These are phyloP conservation scores for Globisporangium polare DNA, from an alignment of 352 stramenopile species.

Conservation along the genomic window DNA sequence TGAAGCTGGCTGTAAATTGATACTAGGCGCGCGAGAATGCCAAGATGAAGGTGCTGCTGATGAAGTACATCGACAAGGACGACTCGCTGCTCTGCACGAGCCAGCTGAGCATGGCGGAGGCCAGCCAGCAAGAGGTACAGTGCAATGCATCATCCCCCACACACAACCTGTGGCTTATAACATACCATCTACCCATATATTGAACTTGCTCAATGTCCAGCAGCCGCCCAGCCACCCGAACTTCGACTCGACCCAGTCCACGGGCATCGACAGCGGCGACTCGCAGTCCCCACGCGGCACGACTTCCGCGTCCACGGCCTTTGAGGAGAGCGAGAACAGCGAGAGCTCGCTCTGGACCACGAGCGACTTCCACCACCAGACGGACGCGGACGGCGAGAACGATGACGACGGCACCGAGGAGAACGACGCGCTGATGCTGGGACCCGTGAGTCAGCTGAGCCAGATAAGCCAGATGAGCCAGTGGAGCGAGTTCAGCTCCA, in stretches of 20 bases:
- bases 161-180: neutral
- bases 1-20: neutral
- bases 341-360: conserved; percentile 57
- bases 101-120: conserved; percentile 50
- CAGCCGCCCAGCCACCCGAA: conserved; percentile 7
- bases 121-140: conserved; percentile 22
- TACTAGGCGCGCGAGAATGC: conserved; percentile 80
- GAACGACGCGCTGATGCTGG: conserved; percentile 28
- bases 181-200: neutral
- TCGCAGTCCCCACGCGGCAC: conserved; percentile 35
- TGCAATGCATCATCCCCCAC: too few relatives aligned
- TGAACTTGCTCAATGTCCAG: neutral
- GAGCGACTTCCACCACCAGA: conserved; percentile 33
- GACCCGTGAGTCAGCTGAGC: conserved; percentile 65
- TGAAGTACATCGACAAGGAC: conserved; percentile 87
- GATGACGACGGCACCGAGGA: conserved; percentile 22
- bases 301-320: conserved; percentile 23
- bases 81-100: conserved; percentile 74
- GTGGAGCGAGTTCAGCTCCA: conserved; percentile 80
- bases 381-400: conserved; percentile 17
- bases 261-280: conserved; percentile 19
- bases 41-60: conserved; percentile 83
- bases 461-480: conserved; percentile 75
- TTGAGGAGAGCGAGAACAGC: conserved; percentile 56
- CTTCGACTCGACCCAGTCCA: conserved; percentile 8